These are phyloP conservation scores for Alternaria burnsii DNA, from an alignment of 2,329 filamentous ascomycete genomes.

Conservation along the genomic window DNA sequence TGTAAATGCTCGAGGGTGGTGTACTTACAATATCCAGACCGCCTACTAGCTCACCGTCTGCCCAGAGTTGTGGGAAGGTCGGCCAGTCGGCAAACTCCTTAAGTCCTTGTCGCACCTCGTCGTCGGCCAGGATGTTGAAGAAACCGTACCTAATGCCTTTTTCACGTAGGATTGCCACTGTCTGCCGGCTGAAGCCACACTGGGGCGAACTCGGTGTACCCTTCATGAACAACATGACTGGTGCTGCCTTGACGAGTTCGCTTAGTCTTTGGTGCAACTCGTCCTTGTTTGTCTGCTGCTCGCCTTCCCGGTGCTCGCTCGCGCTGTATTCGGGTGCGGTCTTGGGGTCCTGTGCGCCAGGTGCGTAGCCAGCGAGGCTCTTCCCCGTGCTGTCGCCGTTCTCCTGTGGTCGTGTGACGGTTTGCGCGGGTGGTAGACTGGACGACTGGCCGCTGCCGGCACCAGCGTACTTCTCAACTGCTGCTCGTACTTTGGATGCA, in stretches of 20 bases:
- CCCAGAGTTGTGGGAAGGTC: conserved; percentile 94
- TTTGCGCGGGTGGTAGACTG: conserved; percentile 54
- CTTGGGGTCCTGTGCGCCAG: conserved; percentile 52
- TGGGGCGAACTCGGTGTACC: conserved; percentile 88
- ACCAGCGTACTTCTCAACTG: conserved; percentile 83
- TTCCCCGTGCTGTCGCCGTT: conserved; percentile 46
- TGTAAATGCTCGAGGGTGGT: background rate
- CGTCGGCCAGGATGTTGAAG: conserved; percentile 98
- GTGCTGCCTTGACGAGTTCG: conserved; percentile 91
- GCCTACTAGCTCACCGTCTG: conserved; percentile 88
- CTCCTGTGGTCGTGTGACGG: conserved; percentile 56
- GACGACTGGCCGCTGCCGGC: conserved; percentile 50
- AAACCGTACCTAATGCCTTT: conserved; percentile 95
- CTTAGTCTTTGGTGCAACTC: conserved; percentile 81
- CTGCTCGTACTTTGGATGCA: conserved; percentile 81
- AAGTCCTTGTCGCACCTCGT: conserved; percentile 93
- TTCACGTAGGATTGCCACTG: conserved; percentile 86
- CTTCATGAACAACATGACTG: conserved; percentile 99
- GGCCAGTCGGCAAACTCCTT: conserved; percentile 99
- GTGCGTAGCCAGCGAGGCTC: conserved; percentile 57
- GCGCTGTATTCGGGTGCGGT: conserved; percentile 59
- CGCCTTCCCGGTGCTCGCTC: conserved; percentile 37
- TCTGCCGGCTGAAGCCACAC: conserved; percentile 91
- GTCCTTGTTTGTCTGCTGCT: conserved; percentile 69
- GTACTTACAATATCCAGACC: conserved; percentile 90